Base-by-base conservation (phyloP, 495 filamentous ascomycete genomes). In the Parmelia sp. region DNA sequence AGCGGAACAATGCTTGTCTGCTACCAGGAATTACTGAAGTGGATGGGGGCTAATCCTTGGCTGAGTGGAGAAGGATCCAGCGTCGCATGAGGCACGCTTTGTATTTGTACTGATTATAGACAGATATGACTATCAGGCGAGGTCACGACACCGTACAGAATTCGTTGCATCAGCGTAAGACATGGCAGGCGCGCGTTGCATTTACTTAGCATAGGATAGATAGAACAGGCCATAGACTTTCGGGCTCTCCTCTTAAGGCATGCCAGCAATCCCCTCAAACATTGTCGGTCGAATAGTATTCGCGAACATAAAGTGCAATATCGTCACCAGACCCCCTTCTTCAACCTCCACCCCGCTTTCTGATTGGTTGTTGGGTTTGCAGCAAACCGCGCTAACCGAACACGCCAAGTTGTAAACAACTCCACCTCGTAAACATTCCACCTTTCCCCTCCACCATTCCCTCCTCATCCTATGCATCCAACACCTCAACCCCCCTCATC, bases 1-100 rank as follows among this genome's bases (percentile, higher is more conserved):
- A 94, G 90, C 71, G 90, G 93, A 31, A 96, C 92, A 58, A 98
- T 98, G 94, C 76, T 98, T 69, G 91, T 98, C 62, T 78, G 96
- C 75, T 98, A 98, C 74, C 95, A 97, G 76, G 86, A 84, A 62
- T 78, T 98, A 58, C 74, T 97, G 70, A 87, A 88, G 72, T 83
- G 85, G 77, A 79, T 96, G 68, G 89, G 90, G 60, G 65, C 73
- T 14, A 77, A 77, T 62, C 71, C 79, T 27, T 61, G 72, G 42
- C 27, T 71, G 29, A 73, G 69, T 25, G 17, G 40, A 15, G 69
- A 65, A 15, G 68, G 60, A 23, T 39, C 29, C 8, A 36, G 58
- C 25, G 37, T 45, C 51, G 63, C 61, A 27, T 71, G 21, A 60
- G 21, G 37, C 31, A 31, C 25, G 25, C 23, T 14, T 15, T 58